Evolutionary conservation across 2,329 filamentous ascomycete species (phyloP).

Genomic region (Fusarium sp.): DNA sequence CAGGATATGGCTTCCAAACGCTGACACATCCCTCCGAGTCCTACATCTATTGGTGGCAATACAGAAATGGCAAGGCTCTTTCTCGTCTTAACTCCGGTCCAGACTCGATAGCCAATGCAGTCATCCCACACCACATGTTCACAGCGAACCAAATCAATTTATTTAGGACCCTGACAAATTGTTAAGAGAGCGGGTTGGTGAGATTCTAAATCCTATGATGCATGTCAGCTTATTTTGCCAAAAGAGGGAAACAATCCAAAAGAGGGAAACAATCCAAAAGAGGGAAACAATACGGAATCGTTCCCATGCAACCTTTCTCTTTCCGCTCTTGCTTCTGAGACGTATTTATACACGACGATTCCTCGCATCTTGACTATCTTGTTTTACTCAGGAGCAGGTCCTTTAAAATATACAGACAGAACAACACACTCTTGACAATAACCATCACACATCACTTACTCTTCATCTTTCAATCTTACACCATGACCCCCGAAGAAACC

Average conservation of each 20-base stretch:
- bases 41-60: not conserved
- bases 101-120: not conserved
- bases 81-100: not conserved
- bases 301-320: not conserved
- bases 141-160: not conserved
- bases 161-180: not conserved
- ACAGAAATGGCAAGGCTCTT: not conserved
- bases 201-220: not conserved
- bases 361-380: too few species aligned
- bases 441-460: not conserved
- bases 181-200: rapidly evolving
- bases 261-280: not conserved
- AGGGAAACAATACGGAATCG: not conserved
- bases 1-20: not conserved
- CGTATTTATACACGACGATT: not conserved
- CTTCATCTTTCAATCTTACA: not conserved
- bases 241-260: not conserved
- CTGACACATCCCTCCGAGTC: not conserved
- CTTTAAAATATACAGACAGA: too few species aligned
- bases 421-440: too few species aligned
- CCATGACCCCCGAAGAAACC: slow-evolving; percentile 3
- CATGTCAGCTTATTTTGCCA: not conserved
- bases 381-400: too few species aligned
- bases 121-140: not conserved
- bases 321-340: not conserved